Evolutionary conservation across 192 early-diverging fungal genomes (phyloP).

Genomic region (Coemansia sp.): DNA sequence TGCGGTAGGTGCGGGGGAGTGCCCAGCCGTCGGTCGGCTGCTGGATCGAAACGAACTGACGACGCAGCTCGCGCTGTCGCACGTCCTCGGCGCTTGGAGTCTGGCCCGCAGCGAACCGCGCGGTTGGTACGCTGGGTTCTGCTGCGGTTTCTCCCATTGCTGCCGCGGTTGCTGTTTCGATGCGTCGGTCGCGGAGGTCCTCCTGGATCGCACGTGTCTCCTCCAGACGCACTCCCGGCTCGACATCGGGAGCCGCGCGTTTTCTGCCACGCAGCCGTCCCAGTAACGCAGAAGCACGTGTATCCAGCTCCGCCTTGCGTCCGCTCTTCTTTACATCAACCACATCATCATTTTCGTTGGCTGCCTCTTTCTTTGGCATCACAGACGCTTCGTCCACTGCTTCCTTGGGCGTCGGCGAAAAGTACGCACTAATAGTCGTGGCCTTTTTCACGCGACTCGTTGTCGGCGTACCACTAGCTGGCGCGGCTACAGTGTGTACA

Average conservation of each 20-base stretch:
- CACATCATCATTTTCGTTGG: background rate
- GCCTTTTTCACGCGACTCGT: slow-evolving; percentile 2
- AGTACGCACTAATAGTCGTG: slow-evolving; percentile 36
- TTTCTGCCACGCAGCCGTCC: slow-evolving; percentile 35
- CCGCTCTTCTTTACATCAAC: background rate
- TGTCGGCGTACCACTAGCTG: too few relatives aligned
- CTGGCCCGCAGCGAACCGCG: slow-evolving; percentile 10
- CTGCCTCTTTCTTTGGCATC: background rate
- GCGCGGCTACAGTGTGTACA: background rate
- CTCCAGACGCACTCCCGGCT: background rate
- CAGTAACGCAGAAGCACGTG: slow-evolving; percentile 22
- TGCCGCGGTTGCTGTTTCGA: background rate
- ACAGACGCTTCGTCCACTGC: background rate
- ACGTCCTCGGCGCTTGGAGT: slow-evolving; percentile 13
- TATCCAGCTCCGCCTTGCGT: slow-evolving; percentile 1
- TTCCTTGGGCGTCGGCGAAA: slow-evolving; percentile 11
- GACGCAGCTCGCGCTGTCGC: slow-evolving; percentile 29
- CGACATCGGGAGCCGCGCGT: background rate
- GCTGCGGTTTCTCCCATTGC: background rate
- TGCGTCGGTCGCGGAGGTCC: slow-evolving; percentile 22
- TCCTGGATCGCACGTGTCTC: slow-evolving; percentile 45
- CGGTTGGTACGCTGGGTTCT: background rate
- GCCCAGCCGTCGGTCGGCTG: background rate
- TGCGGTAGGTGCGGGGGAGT: slow-evolving; percentile 30
- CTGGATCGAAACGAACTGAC: slow-evolving; percentile 39